Base-by-base conservation (phyloP, 306 rosid genomes). In the Vigna radiata region DNA sequence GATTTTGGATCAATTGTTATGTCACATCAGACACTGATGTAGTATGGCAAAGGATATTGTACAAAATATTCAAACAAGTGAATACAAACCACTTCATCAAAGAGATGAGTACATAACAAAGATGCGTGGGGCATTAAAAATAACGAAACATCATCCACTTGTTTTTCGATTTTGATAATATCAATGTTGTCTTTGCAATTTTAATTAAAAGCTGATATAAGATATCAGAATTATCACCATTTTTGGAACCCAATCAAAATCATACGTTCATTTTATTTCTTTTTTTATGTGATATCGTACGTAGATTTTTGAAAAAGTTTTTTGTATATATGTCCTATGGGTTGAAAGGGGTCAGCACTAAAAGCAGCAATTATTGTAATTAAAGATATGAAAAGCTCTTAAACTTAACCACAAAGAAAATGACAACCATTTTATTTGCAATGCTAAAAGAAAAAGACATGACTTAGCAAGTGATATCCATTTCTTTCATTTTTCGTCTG, bases 1-100 rank as follows among this genome's bases (percentile, higher is more conserved):
- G 31, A 18, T 18, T 29, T 44, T 47, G 80, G 73, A 62, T 55
- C 79, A 36, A 36, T 75, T 62, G 70, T 79, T 58, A 50, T 25
- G 89, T 86, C 89, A 77, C 83, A 76, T 86, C 89, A 82, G 43
- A 49, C n/a, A 52, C 64, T 4, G 73, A 63, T 49, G 58, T 67
- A 58, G 77, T 18, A 58, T 66, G 60, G 73, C 59, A 52, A 43
- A 65, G 43, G 74, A 79, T 76, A 82, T 82, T 73, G 77, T 60
- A 75, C 52, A 62, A n/a, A n/a, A 54, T 64, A 41, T 70, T 31
- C 33, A 54, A 29, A 56, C 25, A 47, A 48, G 52, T 50, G 47
- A 81, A 77, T 68, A 72, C 10, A 37, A 77, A 72, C 3, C 16
- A 56, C 8, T 0, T 60, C 70, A 81, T 67, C 60, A 61, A 77